Evolutionary conservation across 495 filamentous ascomycete species (phyloP).

Genomic region (Aspergillus carlsbadensis): DNA sequence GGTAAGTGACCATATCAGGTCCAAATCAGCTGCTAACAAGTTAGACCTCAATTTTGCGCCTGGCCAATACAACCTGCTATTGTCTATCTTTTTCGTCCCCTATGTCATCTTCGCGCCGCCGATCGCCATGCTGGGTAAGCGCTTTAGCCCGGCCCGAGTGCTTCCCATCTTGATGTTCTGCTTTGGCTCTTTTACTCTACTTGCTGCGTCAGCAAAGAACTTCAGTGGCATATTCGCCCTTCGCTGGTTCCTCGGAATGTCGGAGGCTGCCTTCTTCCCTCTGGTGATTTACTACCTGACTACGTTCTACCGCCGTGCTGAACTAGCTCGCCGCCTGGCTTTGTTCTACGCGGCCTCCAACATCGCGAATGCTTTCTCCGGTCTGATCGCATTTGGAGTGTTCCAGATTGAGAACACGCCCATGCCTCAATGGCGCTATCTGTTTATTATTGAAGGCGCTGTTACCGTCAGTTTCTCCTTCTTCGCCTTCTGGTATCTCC

Average conservation of each 20-base stretch:
- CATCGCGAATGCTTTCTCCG: constrained; percentile 72
- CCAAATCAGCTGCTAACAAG: neutral
- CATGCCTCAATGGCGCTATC: constrained; percentile 65
- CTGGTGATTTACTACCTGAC: constrained; percentile 61
- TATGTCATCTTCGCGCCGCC: constrained; percentile 70
- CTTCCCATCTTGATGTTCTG: constrained; percentile 67
- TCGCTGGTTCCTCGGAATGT: constrained; percentile 61
- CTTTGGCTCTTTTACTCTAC: constrained; percentile 59
- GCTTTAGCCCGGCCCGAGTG: constrained; percentile 60
- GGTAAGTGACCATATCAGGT: constrained; percentile 29
- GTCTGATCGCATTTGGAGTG: constrained; percentile 71
- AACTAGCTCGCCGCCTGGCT: constrained; percentile 70
- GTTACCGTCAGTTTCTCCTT: constrained; percentile 62
- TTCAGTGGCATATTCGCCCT: constrained; percentile 65
- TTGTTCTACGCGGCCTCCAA: constrained; percentile 78
- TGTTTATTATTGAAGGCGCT: constrained; percentile 73
- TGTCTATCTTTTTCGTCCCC: constrained; percentile 76
- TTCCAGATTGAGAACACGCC: constrained; percentile 64
- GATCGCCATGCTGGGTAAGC: constrained; percentile 67
- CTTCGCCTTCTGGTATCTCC: constrained; percentile 72
- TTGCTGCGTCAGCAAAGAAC: constrained; percentile 55
- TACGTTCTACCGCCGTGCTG: constrained; percentile 72
- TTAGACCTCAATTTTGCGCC: constrained; percentile 55
- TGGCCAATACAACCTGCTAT: constrained; percentile 68
- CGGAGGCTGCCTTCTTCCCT: constrained; percentile 74